Percentiles rank a stretch among this genome's conserved stretches.
Conservation (phyloP, 2,329 filamentous ascomycete genomes). For the Lachnum nothofagi region DNA sequence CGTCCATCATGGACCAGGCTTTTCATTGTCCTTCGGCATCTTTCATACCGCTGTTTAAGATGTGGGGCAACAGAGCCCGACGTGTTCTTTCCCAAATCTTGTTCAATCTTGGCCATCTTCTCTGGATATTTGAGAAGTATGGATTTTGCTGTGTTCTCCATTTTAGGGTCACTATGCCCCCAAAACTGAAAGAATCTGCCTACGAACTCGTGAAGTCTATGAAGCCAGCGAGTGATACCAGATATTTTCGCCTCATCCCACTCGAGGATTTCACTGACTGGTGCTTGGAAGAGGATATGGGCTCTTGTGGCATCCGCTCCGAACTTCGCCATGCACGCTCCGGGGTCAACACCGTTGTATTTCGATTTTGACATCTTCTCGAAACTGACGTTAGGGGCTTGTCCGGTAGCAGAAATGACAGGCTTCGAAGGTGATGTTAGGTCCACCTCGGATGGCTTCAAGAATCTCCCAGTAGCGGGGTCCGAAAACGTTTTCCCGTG, state of each 20-base stretch:
- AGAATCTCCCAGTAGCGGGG: slow-evolving; percentile 67
- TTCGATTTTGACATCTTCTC: slow-evolving; percentile 98
- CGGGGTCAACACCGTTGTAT: slow-evolving; percentile 83
- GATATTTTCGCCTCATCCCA: slow-evolving; percentile 83
- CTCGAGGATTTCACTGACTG: slow-evolving; percentile 75
- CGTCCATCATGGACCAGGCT: too few species aligned
- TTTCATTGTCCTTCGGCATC: too few species aligned
- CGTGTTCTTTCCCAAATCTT: too few species aligned
- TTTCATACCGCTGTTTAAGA: too few species aligned
- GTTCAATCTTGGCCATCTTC: too few species aligned
- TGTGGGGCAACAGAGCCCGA: too few species aligned
- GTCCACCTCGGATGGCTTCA: slow-evolving; percentile 72
- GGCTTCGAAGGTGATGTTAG: slow-evolving; percentile 51
- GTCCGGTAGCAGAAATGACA: slow-evolving; percentile 56
- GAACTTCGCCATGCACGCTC: slow-evolving; percentile 63
- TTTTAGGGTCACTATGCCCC: slow-evolving; percentile 21
- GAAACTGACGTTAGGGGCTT: slow-evolving; percentile 57
- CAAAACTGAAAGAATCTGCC: background rate
- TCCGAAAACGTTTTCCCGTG: slow-evolving; percentile 80
- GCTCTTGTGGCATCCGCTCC: slow-evolving; percentile 80
- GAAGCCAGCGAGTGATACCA: slow-evolving; percentile 77
- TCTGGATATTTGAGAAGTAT: too few species aligned
- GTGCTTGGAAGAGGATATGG: slow-evolving; percentile 84
- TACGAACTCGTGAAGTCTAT: slow-evolving; percentile 44
- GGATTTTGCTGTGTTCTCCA: slow-evolving; percentile 14